These are phyloP conservation scores for Schwanniomyces sp. DNA, from an alignment of 805 yeast genomes.

Conservation along the genomic window DNA sequence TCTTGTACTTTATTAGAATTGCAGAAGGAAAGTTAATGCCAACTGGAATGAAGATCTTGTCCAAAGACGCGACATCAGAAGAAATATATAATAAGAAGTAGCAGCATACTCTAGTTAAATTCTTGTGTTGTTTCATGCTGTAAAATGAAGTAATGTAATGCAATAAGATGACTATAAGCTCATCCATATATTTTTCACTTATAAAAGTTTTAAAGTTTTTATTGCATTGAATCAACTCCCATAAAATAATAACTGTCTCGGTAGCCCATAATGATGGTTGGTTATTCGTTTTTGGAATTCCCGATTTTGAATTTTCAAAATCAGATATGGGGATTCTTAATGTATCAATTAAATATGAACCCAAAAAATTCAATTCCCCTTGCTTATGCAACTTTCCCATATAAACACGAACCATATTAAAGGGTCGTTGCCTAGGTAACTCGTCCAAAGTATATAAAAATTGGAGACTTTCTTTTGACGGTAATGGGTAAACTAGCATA, in stretches of 20 bases:
- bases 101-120: constrained; percentile 50
- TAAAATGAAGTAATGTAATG: constrained; percentile 57
- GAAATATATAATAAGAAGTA: constrained; percentile 53
- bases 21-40: constrained; percentile 51
- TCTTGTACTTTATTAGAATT: not conserved
- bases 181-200: constrained; percentile 46
- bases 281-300: constrained; percentile 14
- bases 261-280: constrained; percentile 47
- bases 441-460: constrained; percentile 37
- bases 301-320: constrained; percentile 10
- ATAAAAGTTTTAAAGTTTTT: constrained; percentile 44
- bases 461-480: constrained; percentile 35
- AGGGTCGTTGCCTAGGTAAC: constrained; percentile 28
- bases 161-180: constrained; percentile 52
- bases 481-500: constrained; percentile 64
- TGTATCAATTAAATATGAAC: constrained; percentile 47
- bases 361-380: constrained; percentile 51
- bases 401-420: constrained; percentile 50
- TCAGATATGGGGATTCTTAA: constrained; percentile 45
- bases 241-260: constrained; percentile 62
- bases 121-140: constrained; percentile 33
- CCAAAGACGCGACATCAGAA: constrained; percentile 36
- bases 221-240: constrained; percentile 81
- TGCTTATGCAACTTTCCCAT: constrained; percentile 55
- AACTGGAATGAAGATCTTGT: constrained; percentile 47